Base-by-base conservation (phyloP, 495 filamentous ascomycete species). In the Friedmanniomyces simplex region DNA sequence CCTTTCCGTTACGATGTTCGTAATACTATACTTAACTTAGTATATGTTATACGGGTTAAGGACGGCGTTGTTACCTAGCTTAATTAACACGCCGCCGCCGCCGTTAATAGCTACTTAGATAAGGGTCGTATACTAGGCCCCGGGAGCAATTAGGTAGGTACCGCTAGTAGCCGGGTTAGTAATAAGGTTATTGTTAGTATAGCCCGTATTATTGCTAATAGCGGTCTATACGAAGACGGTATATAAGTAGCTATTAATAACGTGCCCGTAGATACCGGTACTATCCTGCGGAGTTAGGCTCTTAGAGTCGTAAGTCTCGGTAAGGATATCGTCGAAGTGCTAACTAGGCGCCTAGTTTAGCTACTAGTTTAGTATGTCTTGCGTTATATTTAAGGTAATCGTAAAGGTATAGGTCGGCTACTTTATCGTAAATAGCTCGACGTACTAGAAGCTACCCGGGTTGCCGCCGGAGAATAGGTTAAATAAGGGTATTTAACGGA, bases 31-130 rank as follows among this genome's bases (percentile, higher is more conserved):
- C 30, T 52, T 24, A 20, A 52, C 30, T 22, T 52, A 24, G n/a
- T 34, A 37, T 16, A 36, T 22, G 49, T 52, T 52, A 24, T 5
- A 2, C 6, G 24, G 25, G 49, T 52, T 37, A 11, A 52, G 20
- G 7, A 26, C 25, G 12, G 49, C 11, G 18, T 34, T 24, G 3
- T 20, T 14, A 11, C 26, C 10, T 2, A 52, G n/a, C 49, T 52
- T 52, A 11, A 52, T 52, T 2, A 24, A 52, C 3, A 52, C 49
- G 30, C 49, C 49, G n/a, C 49, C 49, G n/a, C 16, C 49, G 26
- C 49, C 49, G 18, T 52, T 32, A n/a, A 52, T 36, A n/a, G 25
- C 49, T 34, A 24, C 26, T 22, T 32, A 24, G n/a, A 52, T 52
- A 11, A 14, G 8, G 21, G 49, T 52, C 18, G 18, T 52, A 24